Percentiles rank a stretch among this genome's conserved stretches.
Conservation (phyloP, 1,139 yeast species). For the Arxiozyma heterogenica region DNA sequence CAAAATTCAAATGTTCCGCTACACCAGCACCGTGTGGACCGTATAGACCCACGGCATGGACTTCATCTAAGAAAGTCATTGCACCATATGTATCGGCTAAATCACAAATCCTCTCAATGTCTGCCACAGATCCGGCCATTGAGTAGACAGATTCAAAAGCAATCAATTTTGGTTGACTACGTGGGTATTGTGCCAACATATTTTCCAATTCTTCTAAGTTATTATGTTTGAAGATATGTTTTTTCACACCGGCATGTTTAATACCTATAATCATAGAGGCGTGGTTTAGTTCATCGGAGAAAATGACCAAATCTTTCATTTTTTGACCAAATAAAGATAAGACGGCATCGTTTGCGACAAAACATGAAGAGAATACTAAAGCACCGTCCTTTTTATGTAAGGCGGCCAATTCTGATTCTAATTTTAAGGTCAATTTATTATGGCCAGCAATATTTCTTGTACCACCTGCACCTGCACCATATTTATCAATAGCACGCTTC, state of each 20-base stretch:
- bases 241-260: constrained; percentile 77
- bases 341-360: constrained; percentile 96
- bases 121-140: constrained; percentile 97
- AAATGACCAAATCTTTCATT: constrained; percentile 79
- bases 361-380: constrained; percentile 88
- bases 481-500: constrained; percentile 73
- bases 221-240: constrained; percentile 88
- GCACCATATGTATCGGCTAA: constrained; percentile 97
- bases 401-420: constrained; percentile 81
- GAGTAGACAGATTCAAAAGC: constrained; percentile 97
- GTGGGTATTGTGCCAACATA: constrained; percentile 70
- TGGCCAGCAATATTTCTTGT: constrained; percentile 98
- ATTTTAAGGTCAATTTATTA: constrained; percentile 72
- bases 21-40: constrained; percentile 99
- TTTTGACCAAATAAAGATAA: constrained; percentile 85
- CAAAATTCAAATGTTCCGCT: constrained; percentile 90
- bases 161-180: constrained; percentile 79
- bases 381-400: constrained; percentile 95
- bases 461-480: constrained; percentile 99
- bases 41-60: constrained; percentile 97
- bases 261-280: constrained; percentile 98
- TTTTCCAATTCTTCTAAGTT: constrained; percentile 74
- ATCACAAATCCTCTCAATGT: constrained; percentile 86
- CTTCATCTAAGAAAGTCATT: constrained; percentile 92
- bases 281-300: constrained; percentile 88